Base-by-base conservation (phyloP, 139 green algal species). In the Closterium sp. region DNA sequence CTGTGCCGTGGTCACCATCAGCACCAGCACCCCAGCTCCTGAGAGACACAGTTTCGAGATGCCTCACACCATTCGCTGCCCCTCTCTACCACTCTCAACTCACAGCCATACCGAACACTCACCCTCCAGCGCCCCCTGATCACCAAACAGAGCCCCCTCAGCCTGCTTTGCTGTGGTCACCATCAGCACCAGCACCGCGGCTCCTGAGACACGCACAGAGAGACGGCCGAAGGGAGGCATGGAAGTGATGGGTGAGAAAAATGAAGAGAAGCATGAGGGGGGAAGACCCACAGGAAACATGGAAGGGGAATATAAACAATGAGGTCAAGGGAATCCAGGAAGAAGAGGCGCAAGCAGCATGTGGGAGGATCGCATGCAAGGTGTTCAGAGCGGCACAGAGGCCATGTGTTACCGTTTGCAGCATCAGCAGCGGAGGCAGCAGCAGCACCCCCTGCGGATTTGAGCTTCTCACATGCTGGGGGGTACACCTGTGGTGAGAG, bases 161-260 rank as follows among this genome's bases (percentile, higher is more conserved):
- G 93, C 93, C 89, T 95, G 93, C 11, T 93, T 86, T 9, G 92
- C 38, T 11, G 88, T 95, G 42, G 87, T 90, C 50, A 95, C 92
- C 92, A 95, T 95, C 62, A 95, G 28, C 28, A 95, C 92, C 50
- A 95, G 31, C 28, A 92, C 88, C 31, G 42, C 62, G 19, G 91
- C 93, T 19, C 84, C 93, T 95, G 87, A 79, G 62, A 27, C 13
- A 79, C 17, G 11, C 50, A 70, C 62, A 27, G 62, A 79, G 62
- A 79, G 62, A 27, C 11, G 62, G 9, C 10, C 27, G 19, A 79
- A 13, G 62, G 38, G 38, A 50, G 38, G 38, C 38, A 50, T 50
- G 38, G 38, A 50, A 9, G 38, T 17, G 38, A 50, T 17, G 38
- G 38, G 13, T 50, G 38, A 9, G 38, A 9, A n/a, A n/a, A n/a